Evolutionary conservation across 2,329 filamentous ascomycete genomes (phyloP).

Genomic region (Venturia pyrina): DNA sequence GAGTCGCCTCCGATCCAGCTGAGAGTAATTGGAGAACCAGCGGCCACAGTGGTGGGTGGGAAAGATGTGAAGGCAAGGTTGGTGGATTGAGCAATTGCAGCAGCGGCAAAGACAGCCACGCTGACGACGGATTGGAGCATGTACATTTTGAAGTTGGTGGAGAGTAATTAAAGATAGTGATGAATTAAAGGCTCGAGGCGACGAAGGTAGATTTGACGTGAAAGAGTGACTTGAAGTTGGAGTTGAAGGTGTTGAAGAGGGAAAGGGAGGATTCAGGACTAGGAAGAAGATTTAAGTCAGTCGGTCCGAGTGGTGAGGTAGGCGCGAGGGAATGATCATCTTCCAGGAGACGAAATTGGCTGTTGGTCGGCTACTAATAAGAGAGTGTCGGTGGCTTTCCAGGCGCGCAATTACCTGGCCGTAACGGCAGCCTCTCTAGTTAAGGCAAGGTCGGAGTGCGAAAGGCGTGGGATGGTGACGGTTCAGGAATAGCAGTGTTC

Average conservation of each 20-base stretch:
- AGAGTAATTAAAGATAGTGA: conserved; percentile 15
- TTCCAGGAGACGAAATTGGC: neutral
- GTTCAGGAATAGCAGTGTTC: neutral
- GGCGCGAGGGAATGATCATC: neutral
- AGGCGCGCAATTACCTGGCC: neutral
- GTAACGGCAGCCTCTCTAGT: neutral
- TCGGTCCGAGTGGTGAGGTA: neutral
- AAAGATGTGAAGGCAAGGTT: conserved; percentile 43
- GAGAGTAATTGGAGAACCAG: conserved; percentile 39
- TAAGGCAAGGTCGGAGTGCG: neutral
- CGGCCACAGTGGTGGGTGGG: conserved; percentile 34
- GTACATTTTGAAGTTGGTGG: conserved; percentile 13
- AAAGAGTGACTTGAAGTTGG: conserved; percentile 21
- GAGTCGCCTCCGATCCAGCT: conserved; percentile 37
- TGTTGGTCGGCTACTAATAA: neutral
- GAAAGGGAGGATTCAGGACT: neutral
- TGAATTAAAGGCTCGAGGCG: conserved; percentile 15
- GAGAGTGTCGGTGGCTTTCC: neutral
- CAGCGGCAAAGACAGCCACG: conserved; percentile 30
- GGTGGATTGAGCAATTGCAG: conserved; percentile 35
- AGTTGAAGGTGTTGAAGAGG: neutral
- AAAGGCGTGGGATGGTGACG: neutral
- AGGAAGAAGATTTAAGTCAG: neutral
- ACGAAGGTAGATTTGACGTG: conserved; percentile 13
- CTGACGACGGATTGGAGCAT: conserved; percentile 18